Conservation (phyloP, 2,329 filamentous ascomycete genomes). For the Aspergillus japonicus region DNA sequence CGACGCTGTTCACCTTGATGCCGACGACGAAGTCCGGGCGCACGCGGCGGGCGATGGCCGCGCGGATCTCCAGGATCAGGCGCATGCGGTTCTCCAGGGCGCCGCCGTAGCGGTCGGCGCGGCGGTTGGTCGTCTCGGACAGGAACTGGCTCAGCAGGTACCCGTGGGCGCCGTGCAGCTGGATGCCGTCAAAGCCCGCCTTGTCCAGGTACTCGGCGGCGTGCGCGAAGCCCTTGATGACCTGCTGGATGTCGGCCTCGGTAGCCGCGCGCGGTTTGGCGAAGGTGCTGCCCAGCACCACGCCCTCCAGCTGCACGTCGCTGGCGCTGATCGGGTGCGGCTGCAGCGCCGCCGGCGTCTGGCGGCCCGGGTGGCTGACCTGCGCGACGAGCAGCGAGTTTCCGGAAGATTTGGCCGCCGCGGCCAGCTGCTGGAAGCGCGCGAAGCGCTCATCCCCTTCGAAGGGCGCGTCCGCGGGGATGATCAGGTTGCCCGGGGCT, state of each 20-base stretch:
- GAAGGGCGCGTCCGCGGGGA: not conserved
- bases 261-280: conserved; percentile 57
- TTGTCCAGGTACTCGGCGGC: conserved; percentile 47
- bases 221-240: conserved; percentile 50
- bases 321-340: conserved; percentile 22
- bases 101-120: conserved; percentile 46
- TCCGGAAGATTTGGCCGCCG: conserved; percentile 22
- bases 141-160: conserved; percentile 40
- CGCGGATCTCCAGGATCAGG: conserved; percentile 42
- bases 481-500: not conserved
- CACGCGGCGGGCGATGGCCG: conserved; percentile 36
- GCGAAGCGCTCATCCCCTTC: not conserved
- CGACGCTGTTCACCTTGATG: conserved; percentile 48
- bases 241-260: conserved; percentile 49
- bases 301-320: conserved; percentile 22
- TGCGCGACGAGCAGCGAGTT: conserved; percentile 37
- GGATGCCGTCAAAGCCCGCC: conserved; percentile 20
- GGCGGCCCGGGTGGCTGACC: conserved; percentile 39
- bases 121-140: conserved; percentile 32
- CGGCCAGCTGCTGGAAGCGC: conserved; percentile 7
- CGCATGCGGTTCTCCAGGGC: conserved; percentile 37
- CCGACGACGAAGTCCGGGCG: conserved; percentile 40
- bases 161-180: conserved; percentile 50
- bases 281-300: conserved; percentile 11
- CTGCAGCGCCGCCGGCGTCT: conserved; percentile 36